Base-by-base conservation (phyloP, 345 rosid species). In the Isatis tinctoria region DNA sequence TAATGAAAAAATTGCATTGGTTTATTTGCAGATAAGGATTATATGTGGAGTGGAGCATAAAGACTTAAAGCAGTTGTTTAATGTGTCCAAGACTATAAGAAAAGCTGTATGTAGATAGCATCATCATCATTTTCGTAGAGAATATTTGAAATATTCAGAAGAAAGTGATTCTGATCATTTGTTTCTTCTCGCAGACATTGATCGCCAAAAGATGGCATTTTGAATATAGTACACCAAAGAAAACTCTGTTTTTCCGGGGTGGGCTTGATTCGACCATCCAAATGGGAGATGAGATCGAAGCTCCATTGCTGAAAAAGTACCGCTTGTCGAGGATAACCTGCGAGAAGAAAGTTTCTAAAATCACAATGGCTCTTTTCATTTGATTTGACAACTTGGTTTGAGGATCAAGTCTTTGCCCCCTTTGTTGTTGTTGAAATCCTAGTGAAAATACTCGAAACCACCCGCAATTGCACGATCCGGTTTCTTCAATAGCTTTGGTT, bases 11-110 rank as follows among this genome's bases (percentile, higher is more conserved):
- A 10, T 36, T 48, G 5, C 8, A 37, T 36, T 65, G 64, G 30
- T 33, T 26, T 67, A 17, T 53, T 8, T 67, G 9, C 87, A 93
- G 96, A 72, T 93, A 66, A 80, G 73, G 79, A 80, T 93, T 43
- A 79, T 93, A 1, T 84, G 93, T 36, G 80, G 84, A 7, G 96
- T 93, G 53, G 83, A 86, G 70, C 97, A 90, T 67, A 86, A 78
- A 28, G 97, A 93, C 76, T 77, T 93, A 78, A 86, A 89, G 82
- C 89, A 82, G 69, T 87, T 93, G 53, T 63, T 77, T 41, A 69
- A 73, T 37, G 96, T 93, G 44, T 93, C 97, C 0, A 86, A 85
- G 77, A 60, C 85, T 5, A 81, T 93, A 63, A 80, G 83, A 76
- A 88, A 90, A 78, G 93, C 89, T 68, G 93, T 90, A 70, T 86